Conservation (phyloP, 1,284 basidiomycete genomes). For the Cutaneotrichosporon sp. region DNA sequence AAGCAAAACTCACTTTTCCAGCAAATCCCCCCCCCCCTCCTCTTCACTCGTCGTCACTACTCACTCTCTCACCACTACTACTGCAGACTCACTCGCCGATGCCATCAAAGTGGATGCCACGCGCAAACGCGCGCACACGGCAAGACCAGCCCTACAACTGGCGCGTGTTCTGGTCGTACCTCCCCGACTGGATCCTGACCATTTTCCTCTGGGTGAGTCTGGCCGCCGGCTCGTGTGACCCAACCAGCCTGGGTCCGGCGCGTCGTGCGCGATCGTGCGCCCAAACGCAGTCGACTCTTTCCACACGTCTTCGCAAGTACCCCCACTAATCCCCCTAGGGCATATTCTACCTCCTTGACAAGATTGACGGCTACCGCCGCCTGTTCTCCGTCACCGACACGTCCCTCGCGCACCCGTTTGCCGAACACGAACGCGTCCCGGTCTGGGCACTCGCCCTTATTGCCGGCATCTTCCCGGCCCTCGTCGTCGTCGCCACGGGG, state of each 20-base stretch:
- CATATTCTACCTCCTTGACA: constrained; percentile 67
- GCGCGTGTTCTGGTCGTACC: constrained; percentile 39
- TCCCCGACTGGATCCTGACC: constrained; percentile 45
- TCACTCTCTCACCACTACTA: not conserved
- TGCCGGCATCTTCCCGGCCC: constrained; percentile 61
- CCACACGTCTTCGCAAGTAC: not conserved
- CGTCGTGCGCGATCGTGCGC: too few species aligned
- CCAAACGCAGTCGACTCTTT: not conserved
- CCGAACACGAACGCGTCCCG: constrained; percentile 77
- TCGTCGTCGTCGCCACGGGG: constrained; percentile 66
- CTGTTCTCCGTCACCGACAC: constrained; percentile 75
- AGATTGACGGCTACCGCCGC: constrained; percentile 73
- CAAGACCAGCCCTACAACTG: constrained; percentile 8
- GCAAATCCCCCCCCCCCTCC: not conserved
- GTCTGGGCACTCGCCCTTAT: constrained; percentile 65
- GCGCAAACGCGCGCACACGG: not conserved
- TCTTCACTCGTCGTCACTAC: not conserved
- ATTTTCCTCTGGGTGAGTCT: constrained; percentile 44
- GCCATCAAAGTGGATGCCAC: not conserved
- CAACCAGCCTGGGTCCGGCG: too few species aligned
- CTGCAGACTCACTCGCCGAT: too few species aligned
- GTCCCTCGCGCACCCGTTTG: constrained; percentile 62
- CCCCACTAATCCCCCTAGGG: constrained; percentile 31
- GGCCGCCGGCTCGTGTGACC: too few species aligned
- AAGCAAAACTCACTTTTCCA: not conserved